Conservation (phyloP, 129 eudicot genomes). For the Helianthus annuus region DNA sequence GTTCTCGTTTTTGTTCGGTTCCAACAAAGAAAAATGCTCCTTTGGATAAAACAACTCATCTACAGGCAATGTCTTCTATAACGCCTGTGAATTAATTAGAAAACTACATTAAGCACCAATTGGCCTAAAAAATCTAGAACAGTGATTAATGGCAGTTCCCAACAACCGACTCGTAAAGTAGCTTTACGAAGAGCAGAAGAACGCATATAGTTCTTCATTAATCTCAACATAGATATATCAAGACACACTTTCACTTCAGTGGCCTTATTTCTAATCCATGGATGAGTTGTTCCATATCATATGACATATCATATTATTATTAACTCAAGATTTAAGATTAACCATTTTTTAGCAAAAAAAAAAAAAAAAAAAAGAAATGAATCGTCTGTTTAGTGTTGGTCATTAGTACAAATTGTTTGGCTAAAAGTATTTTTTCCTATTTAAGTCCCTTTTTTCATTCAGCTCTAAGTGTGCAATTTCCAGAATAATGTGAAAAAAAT, state of each 20-base stretch:
- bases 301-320: not conserved
- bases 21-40: constrained; percentile 54
- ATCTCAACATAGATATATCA: constrained; percentile 57
- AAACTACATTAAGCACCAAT: constrained; percentile 6
- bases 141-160: not conserved
- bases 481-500: too few species aligned
- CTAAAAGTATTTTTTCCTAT: too few species aligned
- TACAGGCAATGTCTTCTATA: constrained; percentile 70
- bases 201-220: too few species aligned
- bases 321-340: not conserved
- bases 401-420: too few species aligned
- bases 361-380: not conserved
- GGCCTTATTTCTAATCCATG: constrained; percentile 62
- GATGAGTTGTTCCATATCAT: constrained; percentile 52
- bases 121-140: not conserved
- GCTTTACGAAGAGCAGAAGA: too few species aligned
- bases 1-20: constrained; percentile 49
- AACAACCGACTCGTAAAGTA: too few species aligned
- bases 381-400: too few species aligned
- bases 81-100: not conserved
- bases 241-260: constrained; percentile 63
- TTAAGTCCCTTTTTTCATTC: too few species aligned
- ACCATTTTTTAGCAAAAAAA: not conserved
- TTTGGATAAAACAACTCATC: constrained; percentile 46
- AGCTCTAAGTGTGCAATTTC: too few species aligned